Base-by-base conservation (phyloP, 2,329 filamentous ascomycete species). In the Proliferodiscus dingleyae region DNA sequence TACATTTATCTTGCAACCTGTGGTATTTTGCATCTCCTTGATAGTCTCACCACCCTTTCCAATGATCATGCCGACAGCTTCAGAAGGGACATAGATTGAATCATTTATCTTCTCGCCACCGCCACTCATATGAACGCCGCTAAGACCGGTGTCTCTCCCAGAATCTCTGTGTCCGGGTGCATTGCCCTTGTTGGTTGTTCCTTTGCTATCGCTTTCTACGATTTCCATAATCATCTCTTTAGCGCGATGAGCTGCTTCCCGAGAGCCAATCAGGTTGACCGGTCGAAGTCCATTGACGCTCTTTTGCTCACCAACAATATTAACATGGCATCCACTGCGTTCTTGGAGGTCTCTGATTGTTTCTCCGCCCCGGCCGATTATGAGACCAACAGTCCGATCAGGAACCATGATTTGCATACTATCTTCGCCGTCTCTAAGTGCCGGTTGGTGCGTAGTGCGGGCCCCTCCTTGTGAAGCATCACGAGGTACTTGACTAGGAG, bases 61-160 rank as follows among this genome's bases (percentile, higher is more conserved):
- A 50, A 95, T 95, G 54, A 95, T 95, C 89, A 95, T 95, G 50
- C 89, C 89, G 44, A 95, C 89, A 5, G 89, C 86, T 64, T 95
- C 89, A 18, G 89, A 91, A 10, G 89, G 89, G 8, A 95, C 89
- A 56, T 81, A 83, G 52, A 95, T 88, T 32, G 81, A 83, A 61
- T 95, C 88, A 60, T 84, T 89, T 59, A 86, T 77, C 70, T 90
- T 91, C 56, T 87, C 84, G 19, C 66, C 68, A 49, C 64, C 64
- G 32, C 59, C 65, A 41, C 65, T 68, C 37, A 63, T 66, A 43
- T 71, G 68, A 45, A 69, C 69, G 43, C 62, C 64, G 41, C 54
- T 66, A 45, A 66, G 70, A 23, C 64, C 66, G 45, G 63, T 63
- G 41, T 73, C 70, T 49, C 70, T 68, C 40, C 60, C 65, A 38